A percentile compares a stretch with the other conserved stretches of the same genome.
Evolutionary conservation across 495 filamentous ascomycete species (phyloP).

Genomic region (Podospora sp.): DNA sequence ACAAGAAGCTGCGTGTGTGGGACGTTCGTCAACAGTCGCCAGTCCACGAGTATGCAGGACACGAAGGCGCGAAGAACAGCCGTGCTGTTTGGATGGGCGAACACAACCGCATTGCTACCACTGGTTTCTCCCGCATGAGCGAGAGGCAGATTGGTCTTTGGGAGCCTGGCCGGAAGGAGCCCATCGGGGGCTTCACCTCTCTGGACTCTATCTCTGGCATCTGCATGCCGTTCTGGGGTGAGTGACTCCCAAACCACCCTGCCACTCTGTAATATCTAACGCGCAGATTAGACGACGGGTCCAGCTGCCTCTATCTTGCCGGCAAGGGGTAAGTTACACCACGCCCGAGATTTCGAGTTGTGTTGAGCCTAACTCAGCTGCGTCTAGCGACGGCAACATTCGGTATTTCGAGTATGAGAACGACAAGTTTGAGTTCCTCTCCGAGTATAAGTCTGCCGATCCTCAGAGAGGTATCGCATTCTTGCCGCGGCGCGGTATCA

Average conservation of each 20-base stretch:
- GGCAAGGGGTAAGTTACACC: constrained; percentile 79
- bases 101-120: constrained; percentile 90
- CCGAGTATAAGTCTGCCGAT: constrained; percentile 92
- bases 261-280: constrained; percentile 34
- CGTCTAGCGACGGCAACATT: constrained; percentile 87
- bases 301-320: constrained; percentile 88
- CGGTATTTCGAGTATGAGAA: constrained; percentile 97
- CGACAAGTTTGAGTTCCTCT: constrained; percentile 94
- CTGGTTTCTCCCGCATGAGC: constrained; percentile 97
- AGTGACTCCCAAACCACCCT: not conserved
- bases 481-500: constrained; percentile 90
- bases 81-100: constrained; percentile 96
- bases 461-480: constrained; percentile 95
- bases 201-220: constrained; percentile 95
- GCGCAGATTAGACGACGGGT: constrained; percentile 68
- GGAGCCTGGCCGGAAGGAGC: constrained; percentile 85
- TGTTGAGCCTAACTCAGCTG: not conserved
- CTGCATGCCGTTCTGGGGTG: constrained; percentile 98
- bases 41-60: constrained; percentile 80
- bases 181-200: constrained; percentile 83
- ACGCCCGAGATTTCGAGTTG: not conserved
- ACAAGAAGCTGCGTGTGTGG: constrained; percentile 98
- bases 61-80: constrained; percentile 94
- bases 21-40: constrained; percentile 91
- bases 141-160: constrained; percentile 94